These are phyloP conservation scores for Cucurbita argyrosperma DNA, from an alignment of 306 rosid genomes.

Conservation along the genomic window DNA sequence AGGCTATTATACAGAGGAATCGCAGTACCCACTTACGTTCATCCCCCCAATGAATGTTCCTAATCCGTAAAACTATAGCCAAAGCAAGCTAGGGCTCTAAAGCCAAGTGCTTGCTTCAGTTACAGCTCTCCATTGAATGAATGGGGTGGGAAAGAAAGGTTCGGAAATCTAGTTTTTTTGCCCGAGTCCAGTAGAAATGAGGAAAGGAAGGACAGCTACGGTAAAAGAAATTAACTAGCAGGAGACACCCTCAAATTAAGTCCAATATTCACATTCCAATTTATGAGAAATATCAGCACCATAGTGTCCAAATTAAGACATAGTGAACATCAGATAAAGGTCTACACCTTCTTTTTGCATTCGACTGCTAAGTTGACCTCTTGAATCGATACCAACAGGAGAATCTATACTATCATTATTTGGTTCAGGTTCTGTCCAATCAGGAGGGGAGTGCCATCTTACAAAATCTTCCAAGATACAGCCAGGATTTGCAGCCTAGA, in stretches of 20 bases:
- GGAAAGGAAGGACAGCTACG: not conserved
- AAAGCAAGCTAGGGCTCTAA: not conserved
- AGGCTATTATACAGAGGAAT: not conserved
- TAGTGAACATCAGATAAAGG: conserved; percentile 5
- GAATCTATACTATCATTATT: conserved; percentile 32
- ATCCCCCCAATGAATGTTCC: not conserved
- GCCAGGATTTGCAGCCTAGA: conserved; percentile 98
- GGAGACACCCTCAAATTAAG: not conserved
- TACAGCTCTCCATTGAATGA: not conserved
- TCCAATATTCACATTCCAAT: not conserved
- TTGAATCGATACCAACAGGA: conserved; percentile 31
- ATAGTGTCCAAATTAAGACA: not conserved
- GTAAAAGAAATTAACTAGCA: not conserved
- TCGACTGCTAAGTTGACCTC: conserved; percentile 80
- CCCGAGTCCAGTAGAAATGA: not conserved
- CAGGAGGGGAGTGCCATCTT: conserved; percentile 99
- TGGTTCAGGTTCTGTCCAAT: conserved; percentile 69
- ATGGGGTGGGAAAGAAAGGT: not conserved
- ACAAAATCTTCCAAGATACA: conserved; percentile 98
- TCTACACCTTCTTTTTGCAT: conserved; percentile 88
- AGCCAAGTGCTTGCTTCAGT: not conserved
- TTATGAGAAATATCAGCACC: not conserved
- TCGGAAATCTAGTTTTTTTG: no score
- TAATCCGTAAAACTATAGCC: not conserved
- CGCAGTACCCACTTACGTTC: not conserved